A percentile compares a stretch with the other conserved stretches of the same genome.
These are phyloP conservation scores for Mortierella sp. DNA, from an alignment of 371 early-diverging fungal genomes.

Conservation along the genomic window DNA sequence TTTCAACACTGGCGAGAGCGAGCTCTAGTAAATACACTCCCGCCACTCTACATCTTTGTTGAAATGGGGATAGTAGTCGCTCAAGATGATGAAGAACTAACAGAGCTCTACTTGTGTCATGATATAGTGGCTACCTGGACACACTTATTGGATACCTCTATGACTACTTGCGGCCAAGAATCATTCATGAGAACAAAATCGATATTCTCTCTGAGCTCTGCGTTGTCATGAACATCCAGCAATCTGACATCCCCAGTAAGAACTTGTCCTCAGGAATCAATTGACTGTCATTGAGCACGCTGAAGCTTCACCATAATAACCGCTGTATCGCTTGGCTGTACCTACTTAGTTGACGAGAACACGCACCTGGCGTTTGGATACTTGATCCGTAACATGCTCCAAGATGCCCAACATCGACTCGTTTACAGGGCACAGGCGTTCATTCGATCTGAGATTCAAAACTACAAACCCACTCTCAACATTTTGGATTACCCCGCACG, in stretches of 20 bases:
- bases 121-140: conserved; percentile 77
- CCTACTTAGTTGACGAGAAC: conserved; percentile 58
- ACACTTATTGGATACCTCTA: conserved; percentile 76
- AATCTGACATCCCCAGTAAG: conserved; percentile 66
- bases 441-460: conserved; percentile 82
- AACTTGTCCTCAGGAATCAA: conserved; percentile 20
- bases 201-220: conserved; percentile 87
- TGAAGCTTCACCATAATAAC: not conserved
- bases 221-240: conserved; percentile 73
- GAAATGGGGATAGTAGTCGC: not conserved
- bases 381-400: conserved; percentile 79
- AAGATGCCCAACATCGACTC: conserved; percentile 88
- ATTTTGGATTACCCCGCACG: conserved; percentile 71
- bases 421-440: conserved; percentile 88
- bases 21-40: conserved; percentile 60
- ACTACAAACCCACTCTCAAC: conserved; percentile 78
- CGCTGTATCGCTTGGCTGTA: not conserved
- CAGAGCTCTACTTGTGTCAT: not conserved
- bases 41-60: not conserved
- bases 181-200: conserved; percentile 86
- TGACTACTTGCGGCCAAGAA: conserved; percentile 87
- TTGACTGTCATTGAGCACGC: not conserved
- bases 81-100: not conserved
- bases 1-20: conserved; percentile 78
- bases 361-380: conserved; percentile 74